Percentiles rank a stretch among this genome's conserved stretches.
Evolutionary conservation across 2,329 filamentous ascomycete genomes (phyloP).

Genomic region (Penicillium sp.): DNA sequence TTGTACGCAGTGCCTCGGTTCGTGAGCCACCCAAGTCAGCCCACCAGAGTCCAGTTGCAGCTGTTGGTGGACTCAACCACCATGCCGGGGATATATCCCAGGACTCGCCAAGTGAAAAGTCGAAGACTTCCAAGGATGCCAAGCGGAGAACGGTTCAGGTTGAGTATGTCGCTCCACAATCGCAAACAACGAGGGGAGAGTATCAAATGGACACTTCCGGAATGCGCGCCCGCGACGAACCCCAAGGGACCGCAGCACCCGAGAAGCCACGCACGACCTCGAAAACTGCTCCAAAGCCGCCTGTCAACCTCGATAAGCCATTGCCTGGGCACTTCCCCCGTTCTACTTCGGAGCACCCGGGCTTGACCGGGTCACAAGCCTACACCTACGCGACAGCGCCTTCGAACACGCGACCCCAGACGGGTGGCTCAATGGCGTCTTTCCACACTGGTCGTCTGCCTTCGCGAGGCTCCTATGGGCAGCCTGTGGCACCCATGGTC

Average conservation of each 20-base stretch:
- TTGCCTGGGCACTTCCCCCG: slow-evolving; percentile 51
- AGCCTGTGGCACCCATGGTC: slow-evolving; percentile 80
- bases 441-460: slow-evolving; percentile 58
- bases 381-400: slow-evolving; percentile 33
- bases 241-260: slow-evolving; percentile 1
- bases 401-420: slow-evolving; percentile 62
- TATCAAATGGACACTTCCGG: slow-evolving; percentile 14
- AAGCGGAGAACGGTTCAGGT: slow-evolving; percentile 95
- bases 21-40: slow-evolving; percentile 71
- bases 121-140: slow-evolving; percentile 68
- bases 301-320: slow-evolving; percentile 32
- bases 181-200: slow-evolving; percentile 73
- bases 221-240: slow-evolving; percentile 11
- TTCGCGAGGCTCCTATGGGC: slow-evolving; percentile 76
- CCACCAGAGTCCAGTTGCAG: slow-evolving; percentile 46
- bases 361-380: slow-evolving; percentile 44
- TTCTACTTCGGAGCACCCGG: slow-evolving; percentile 56
- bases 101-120: slow-evolving; percentile 59
- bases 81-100: slow-evolving; percentile 71
- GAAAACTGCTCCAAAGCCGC: slow-evolving; percentile 7
- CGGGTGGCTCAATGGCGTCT: slow-evolving; percentile 74
- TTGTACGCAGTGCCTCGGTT: slow-evolving; percentile 87
- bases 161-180: slow-evolving; percentile 90
- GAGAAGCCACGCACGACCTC: slow-evolving; percentile 7
- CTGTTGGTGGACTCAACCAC: slow-evolving; percentile 59